phyloP scores from a whole-genome alignment of 306 rosid genomes.

The Erythrophleum fordii region DNA sequence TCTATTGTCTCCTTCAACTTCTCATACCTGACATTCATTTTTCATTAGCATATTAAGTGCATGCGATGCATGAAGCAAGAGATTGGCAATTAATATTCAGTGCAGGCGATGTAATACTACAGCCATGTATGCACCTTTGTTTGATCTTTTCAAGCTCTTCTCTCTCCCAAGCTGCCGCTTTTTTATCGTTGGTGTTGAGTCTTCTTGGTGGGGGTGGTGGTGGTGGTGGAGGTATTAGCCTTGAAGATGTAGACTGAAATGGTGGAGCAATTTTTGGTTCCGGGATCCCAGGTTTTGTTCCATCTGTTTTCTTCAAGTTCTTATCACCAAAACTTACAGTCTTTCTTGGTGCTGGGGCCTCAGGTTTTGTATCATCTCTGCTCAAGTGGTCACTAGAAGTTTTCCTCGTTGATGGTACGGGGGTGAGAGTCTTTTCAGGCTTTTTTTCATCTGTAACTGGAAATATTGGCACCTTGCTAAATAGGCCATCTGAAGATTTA shows the following conservation, averaged over 20 bases:
- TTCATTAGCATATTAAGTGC: conserved; percentile 25
- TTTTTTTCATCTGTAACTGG: conserved; percentile 31
- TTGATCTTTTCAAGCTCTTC: conserved; percentile 62
- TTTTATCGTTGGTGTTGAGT: conserved; percentile 32
- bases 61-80: neutral
- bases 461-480: conserved; percentile 39
- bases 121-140: conserved; percentile 53
- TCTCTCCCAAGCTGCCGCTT: conserved; percentile 76
- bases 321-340: neutral
- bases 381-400: neutral
- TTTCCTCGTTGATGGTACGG: conserved; percentile 46
- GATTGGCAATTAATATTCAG: neutral
- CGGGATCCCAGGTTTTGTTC: conserved; percentile 39
- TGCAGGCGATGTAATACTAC: neutral
- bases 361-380: neutral
- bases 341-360: neutral
- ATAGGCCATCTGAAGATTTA: conserved; percentile 40
- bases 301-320: conserved; percentile 19
- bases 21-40: conserved; percentile 62
- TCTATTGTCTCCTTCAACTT: conserved; percentile 51
- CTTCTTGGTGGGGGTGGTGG: conserved; percentile 32
- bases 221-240: conserved; percentile 19
- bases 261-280: conserved; percentile 7
- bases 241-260: conserved; percentile 33
- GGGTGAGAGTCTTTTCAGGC: conserved; percentile 43